Base-by-base conservation (phyloP, 225 moss, liverwort and hornwort genomes). In the Straminergon stramineum region DNA sequence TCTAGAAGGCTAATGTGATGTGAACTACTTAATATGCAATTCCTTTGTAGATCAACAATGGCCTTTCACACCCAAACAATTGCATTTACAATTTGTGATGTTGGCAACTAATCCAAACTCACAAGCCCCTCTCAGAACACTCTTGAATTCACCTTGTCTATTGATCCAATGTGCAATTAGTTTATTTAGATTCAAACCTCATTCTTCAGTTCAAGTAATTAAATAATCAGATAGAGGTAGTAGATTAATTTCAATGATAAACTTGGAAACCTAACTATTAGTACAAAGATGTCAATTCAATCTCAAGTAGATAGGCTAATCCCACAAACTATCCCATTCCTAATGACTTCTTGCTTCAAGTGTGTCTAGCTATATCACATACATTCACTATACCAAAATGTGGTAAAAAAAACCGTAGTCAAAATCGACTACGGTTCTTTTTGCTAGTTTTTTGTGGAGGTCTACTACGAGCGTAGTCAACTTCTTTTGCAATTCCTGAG, bases 51-150 rank as follows among this genome's bases (percentile, higher is more conserved):
- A 90, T 45, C 70, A 90, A 63, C 69, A 85, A n/a, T 87, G 66
- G 68, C 82, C 83, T 48, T 48, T 61, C 41, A 48, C 83, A 52
- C 83, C 88, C 37, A 92, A 91, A 67, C 82, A 82, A 75, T 86
- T 93, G 89, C 88, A 93, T 83, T 81, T 93, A 83, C 93, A 92
- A 45, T 93, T 93, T 55, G 91, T 93, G 82, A 91, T 93, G 83
- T 87, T 93, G 48, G 92, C 93, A 67, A 92, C 93, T 37, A 70
- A 92, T 79, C 87, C 86, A 67, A 86, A 88, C 45, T 64, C 91
- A 88, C 91, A 88, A 88, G 93, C 90, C 31, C 34, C 87, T 75
- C 30, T 51, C 57, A 63, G 4, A 63, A 7, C 15, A 63, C 30
- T 15, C 15, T 5, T 39, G 58, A 61, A 53, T 28, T 41, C 16